A percentile compares a stretch with the other conserved stretches of the same genome.
Conservation (phyloP, 1,139 yeast species). For the Lodderomyces beijingensis region DNA sequence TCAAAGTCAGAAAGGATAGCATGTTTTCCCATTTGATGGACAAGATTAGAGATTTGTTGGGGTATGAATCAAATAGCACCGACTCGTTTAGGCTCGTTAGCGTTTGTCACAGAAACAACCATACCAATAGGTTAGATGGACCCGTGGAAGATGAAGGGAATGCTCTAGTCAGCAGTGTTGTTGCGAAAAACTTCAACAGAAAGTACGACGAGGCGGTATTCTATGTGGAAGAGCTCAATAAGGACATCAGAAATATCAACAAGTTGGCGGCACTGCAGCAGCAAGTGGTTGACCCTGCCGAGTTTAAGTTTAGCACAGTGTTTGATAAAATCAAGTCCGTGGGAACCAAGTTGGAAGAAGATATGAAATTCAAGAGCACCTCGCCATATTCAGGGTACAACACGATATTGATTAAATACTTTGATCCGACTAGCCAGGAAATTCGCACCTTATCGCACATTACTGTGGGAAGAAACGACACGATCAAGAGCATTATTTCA, state of each 20-base stretch:
- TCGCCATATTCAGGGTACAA: slow-evolving; percentile 34
- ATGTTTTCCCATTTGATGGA: slow-evolving; percentile 49
- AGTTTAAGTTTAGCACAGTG: slow-evolving; percentile 23
- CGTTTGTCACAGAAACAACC: slow-evolving; percentile 67
- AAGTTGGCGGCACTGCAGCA: slow-evolving; percentile 5
- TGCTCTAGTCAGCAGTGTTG: slow-evolving; percentile 33
- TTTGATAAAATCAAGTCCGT: slow-evolving; percentile 16
- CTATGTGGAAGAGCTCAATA: slow-evolving; percentile 41
- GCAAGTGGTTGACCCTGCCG: slow-evolving; percentile 16
- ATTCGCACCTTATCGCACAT: slow-evolving; percentile 62
- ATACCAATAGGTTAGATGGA: slow-evolving; percentile 63
- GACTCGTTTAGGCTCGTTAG: slow-evolving; percentile 62
- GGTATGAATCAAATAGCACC: slow-evolving; percentile 17
- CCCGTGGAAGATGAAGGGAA: slow-evolving; percentile 38
- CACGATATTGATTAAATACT: slow-evolving; percentile 64
- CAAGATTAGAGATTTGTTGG: slow-evolving; percentile 44
- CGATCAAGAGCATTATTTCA: slow-evolving; percentile 42
- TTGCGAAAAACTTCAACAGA: slow-evolving; percentile 35
- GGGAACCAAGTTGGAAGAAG: slow-evolving; percentile 8
- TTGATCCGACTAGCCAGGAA: slow-evolving; percentile 53
- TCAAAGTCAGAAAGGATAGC: slow-evolving; percentile 58
- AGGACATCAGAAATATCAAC: slow-evolving; percentile 27
- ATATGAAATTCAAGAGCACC: slow-evolving; percentile 16
- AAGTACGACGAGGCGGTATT: slow-evolving; percentile 45
- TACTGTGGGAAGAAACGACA: slow-evolving; percentile 48